phyloP scores from a whole-genome alignment of 192 early-diverging fungal genomes.

The Backusella westeae region DNA sequence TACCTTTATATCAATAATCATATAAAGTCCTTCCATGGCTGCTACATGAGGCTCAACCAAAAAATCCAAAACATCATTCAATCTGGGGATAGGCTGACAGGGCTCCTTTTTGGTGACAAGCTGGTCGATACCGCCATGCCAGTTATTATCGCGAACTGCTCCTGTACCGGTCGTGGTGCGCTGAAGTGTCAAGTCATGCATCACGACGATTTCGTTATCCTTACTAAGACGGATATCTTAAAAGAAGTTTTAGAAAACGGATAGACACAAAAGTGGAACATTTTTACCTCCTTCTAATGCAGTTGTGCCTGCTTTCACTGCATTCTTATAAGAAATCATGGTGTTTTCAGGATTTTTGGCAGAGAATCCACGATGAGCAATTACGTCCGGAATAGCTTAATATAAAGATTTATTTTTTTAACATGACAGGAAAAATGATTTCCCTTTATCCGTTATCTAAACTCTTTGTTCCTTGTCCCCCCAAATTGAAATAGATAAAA shows the following conservation, averaged over 20 bases:
- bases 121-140: constrained; percentile 50
- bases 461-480: background rate
- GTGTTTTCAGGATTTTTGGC: constrained; percentile 56
- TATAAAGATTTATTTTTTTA: background rate
- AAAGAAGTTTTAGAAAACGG: background rate
- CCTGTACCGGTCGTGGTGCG: constrained; percentile 52
- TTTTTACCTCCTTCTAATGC: constrained; percentile 47
- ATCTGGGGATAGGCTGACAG: constrained; percentile 43
- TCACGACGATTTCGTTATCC: constrained; percentile 54
- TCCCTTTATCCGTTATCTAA: background rate
- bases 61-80: constrained; percentile 47
- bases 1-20: constrained; percentile 55
- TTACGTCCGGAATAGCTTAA: constrained; percentile 24
- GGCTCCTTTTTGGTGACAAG: constrained; percentile 44
- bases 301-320: constrained; percentile 46
- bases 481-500: background rate
- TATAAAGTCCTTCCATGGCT: constrained; percentile 40
- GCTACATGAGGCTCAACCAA: constrained; percentile 38
- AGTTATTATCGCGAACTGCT: constrained; percentile 33
- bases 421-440: background rate
- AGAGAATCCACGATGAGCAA: constrained; percentile 49
- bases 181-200: constrained; percentile 52
- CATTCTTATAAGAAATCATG: constrained; percentile 47
- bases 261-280: too few species aligned
- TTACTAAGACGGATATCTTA: constrained; percentile 50